Evolutionary conservation across 352 stramenopile genomes (phyloP).

Genomic region (Saprolegnia parasitica): DNA sequence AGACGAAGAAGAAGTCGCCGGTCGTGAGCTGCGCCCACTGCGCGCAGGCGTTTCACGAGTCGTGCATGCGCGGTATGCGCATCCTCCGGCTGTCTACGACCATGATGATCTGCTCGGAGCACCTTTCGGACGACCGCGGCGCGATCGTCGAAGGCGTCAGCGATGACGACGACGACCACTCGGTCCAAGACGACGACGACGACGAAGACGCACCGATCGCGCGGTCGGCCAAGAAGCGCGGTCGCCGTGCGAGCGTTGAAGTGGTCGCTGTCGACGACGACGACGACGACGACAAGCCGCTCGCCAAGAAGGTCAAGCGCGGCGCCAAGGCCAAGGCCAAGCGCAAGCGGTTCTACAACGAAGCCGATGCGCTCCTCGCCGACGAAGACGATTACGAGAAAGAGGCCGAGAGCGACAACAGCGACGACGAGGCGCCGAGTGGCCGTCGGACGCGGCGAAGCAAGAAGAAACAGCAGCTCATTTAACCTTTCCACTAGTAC

Average conservation of each 20-base stretch:
- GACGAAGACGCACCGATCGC: constrained; percentile 20
- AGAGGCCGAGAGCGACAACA: background rate
- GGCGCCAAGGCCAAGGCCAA: constrained; percentile 11
- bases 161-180: constrained; percentile 34
- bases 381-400: constrained; percentile 25
- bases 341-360: constrained; percentile 23
- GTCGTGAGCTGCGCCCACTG: constrained; percentile 87
- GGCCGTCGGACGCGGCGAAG: background rate
- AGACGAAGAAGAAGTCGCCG: constrained; percentile 48
- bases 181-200: constrained; percentile 26
- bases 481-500: no score
- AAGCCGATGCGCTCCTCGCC: background rate
- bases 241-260: constrained; percentile 51
- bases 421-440: background rate
- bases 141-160: constrained; percentile 22
- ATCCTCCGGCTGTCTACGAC: constrained; percentile 79
- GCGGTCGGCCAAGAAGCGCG: constrained; percentile 46
- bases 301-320: constrained; percentile 1
- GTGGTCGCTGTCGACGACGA: constrained; percentile 14
- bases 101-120: constrained; percentile 86
- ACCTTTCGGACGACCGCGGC: constrained; percentile 37
- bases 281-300: constrained; percentile 31
- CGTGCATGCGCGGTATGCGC: constrained; percentile 69
- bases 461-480: background rate
- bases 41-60: constrained; percentile 67